phyloP scores from a whole-genome alignment of 352 stramenopile genomes.

The Phytophthora europaea region DNA sequence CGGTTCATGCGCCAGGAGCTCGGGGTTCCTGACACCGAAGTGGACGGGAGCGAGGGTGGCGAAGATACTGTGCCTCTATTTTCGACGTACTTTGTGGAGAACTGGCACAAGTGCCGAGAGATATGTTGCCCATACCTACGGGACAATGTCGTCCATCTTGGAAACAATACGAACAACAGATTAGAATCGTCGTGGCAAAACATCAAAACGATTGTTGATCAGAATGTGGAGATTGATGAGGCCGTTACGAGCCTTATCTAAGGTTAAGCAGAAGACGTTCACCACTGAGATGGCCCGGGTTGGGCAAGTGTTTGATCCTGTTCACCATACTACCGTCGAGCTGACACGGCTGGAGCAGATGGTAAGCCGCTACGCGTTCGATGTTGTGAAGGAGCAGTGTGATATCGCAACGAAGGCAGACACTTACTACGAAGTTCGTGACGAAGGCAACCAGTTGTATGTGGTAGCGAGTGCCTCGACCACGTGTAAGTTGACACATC shows the following conservation, averaged over 20 bases:
- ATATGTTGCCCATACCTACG: conserved; percentile 9
- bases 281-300: neutral
- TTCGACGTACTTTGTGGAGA: too few relatives aligned
- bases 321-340: neutral
- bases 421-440: conserved; percentile 3
- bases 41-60: too few relatives aligned
- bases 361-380: conserved; percentile 9
- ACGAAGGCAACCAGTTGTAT: neutral
- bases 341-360: neutral
- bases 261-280: conserved; percentile 13
- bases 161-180: conserved; percentile 13
- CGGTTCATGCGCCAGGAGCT: too few relatives aligned
- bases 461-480: neutral
- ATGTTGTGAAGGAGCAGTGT: conserved; percentile 8
- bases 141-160: neutral
- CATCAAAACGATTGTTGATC: conserved; percentile 8
- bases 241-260: conserved; percentile 5
- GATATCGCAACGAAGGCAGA: neutral
- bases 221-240: conserved; percentile 6
- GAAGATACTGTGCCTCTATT: too few relatives aligned
- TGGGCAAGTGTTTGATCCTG: neutral
- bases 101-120: too few relatives aligned
- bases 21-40: too few relatives aligned
- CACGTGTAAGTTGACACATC: neutral
- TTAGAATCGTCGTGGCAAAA: conserved; percentile 17